These are phyloP conservation scores for Pseudocercospora pini-densiflorae DNA, from an alignment of 2,329 filamentous ascomycete species.

Conservation along the genomic window DNA sequence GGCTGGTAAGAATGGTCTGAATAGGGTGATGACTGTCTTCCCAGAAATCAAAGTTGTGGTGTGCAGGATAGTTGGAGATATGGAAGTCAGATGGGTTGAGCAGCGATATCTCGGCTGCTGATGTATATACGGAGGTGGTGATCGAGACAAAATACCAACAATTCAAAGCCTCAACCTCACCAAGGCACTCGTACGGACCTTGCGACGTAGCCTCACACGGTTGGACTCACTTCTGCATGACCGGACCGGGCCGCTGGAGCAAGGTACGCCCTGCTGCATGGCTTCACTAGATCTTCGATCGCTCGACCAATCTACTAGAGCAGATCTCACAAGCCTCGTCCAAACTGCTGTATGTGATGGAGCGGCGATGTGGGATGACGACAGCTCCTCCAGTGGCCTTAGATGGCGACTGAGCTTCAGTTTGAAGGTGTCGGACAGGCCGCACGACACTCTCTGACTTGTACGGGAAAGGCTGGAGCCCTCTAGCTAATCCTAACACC, in stretches of 20 bases:
- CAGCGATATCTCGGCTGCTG: conserved; percentile 87
- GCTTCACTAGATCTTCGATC: not conserved
- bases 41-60: conserved; percentile 86
- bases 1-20: conserved; percentile 81
- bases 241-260: no score
- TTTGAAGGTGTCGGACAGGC: not conserved
- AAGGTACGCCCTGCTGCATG: not conserved
- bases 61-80: conserved; percentile 77
- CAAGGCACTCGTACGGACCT: not conserved
- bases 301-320: not conserved
- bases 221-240: not conserved
- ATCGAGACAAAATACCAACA: no score
- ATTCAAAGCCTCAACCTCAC: not conserved
- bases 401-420: not conserved
- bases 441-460: not conserved
- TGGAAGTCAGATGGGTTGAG: conserved; percentile 89
- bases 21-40: conserved; percentile 85
- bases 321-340: not conserved
- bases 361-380: not conserved
- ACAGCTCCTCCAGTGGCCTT: not conserved
- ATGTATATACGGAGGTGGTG: not conserved
- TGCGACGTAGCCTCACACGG: not conserved
- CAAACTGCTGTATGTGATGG: no score
- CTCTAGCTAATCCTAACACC: no score
- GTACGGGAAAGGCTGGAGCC: not conserved